These are phyloP conservation scores for Ophiosphaerella herpotricha DNA, from an alignment of 2,329 filamentous ascomycete species.

Conservation along the genomic window DNA sequence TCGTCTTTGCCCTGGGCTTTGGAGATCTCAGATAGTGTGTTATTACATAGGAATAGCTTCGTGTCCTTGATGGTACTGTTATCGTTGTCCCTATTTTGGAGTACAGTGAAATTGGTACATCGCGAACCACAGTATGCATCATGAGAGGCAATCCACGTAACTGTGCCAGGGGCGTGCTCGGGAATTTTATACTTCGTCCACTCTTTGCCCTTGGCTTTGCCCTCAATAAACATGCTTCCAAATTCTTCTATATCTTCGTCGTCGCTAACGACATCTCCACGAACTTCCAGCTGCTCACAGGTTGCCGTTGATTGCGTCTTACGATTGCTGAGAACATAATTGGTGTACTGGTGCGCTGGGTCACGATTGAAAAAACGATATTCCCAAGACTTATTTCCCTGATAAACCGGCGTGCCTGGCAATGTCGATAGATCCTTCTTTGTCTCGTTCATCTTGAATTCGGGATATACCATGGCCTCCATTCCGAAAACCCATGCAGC, in stretches of 20 bases:
- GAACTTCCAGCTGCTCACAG: constrained; percentile 25
- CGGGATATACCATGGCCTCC: constrained; percentile 31
- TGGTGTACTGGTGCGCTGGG: constrained; percentile 31
- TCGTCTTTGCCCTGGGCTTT: constrained; percentile 17
- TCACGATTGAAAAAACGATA: constrained; percentile 43
- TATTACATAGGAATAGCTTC: constrained; percentile 37
- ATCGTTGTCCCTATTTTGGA: constrained; percentile 19
- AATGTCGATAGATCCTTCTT: constrained; percentile 25
- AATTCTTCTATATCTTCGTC: not conserved
- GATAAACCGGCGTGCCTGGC: constrained; percentile 34
- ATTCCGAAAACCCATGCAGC: constrained; percentile 38
- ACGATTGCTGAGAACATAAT: constrained; percentile 32
- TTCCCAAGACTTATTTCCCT: constrained; percentile 23
- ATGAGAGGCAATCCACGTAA: constrained; percentile 32
- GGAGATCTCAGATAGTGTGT: constrained; percentile 18
- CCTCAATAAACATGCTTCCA: constrained; percentile 17
- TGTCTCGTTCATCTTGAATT: constrained; percentile 14
- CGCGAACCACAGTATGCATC: constrained; percentile 29
- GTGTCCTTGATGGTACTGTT: constrained; percentile 9
- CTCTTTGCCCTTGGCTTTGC: constrained; percentile 11
- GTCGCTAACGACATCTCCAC: constrained; percentile 2
- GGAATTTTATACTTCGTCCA: constrained; percentile 23
- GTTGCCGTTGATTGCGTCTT: constrained; percentile 24
- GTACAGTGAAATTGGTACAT: constrained; percentile 42
- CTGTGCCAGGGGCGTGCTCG: constrained; percentile 16